These are phyloP conservation scores for Penicillium sp. DNA, from an alignment of 2,329 filamentous ascomycete species.

Conservation along the genomic window DNA sequence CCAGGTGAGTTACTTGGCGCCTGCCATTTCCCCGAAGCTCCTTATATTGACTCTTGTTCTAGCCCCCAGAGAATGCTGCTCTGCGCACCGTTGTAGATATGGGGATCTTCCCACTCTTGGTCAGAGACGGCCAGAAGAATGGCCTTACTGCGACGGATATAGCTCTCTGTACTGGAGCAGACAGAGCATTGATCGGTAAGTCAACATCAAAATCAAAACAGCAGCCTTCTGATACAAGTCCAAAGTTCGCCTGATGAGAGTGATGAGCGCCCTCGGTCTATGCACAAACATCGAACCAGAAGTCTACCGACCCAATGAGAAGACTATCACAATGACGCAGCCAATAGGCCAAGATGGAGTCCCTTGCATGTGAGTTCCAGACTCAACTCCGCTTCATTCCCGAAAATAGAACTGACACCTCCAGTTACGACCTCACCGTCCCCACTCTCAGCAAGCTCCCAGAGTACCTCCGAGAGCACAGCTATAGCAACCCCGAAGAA, in stretches of 20 bases:
- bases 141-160: constrained; percentile 18
- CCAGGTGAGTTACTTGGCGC: constrained; percentile 8
- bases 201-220: not conserved
- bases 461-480: constrained; percentile 24
- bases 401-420: not conserved
- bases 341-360: constrained; percentile 13
- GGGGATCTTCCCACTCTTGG: constrained; percentile 18
- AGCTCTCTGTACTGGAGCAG: constrained; percentile 18
- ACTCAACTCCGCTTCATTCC: not conserved
- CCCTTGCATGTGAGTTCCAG: constrained; percentile 13
- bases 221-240: not conserved
- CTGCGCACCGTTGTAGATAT: constrained; percentile 20
- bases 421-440: constrained; percentile 30
- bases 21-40: not conserved
- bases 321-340: constrained; percentile 9
- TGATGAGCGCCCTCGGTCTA: constrained; percentile 12
- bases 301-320: constrained; percentile 10
- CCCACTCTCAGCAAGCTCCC: constrained; percentile 27
- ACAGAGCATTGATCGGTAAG: constrained; percentile 21
- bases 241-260: constrained; percentile 14
- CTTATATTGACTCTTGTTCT: not conserved
- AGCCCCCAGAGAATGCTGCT: constrained; percentile 21
- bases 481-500: constrained; percentile 24
- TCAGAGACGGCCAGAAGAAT: constrained; percentile 1
- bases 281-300: constrained; percentile 8